Evolutionary conservation across 2,329 filamentous ascomycete genomes (phyloP), one percentile per base, ranked within the genome.

Genomic region (Tolypocladium nubicola): DNA sequence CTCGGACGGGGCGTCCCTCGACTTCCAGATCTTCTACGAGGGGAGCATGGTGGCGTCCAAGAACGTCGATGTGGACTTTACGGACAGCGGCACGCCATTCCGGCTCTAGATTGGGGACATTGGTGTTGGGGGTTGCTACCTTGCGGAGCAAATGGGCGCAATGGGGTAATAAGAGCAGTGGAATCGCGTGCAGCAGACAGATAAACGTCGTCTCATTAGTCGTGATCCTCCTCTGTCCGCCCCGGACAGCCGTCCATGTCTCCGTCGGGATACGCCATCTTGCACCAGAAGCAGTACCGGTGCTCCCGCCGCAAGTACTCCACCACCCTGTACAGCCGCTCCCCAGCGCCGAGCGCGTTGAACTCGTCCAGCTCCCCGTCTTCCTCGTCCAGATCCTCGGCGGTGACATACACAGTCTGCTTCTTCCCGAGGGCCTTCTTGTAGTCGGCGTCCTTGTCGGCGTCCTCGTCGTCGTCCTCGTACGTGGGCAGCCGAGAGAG

Each of bases 211-310:
- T 35, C 2, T 33, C 16, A 54, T 65, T 54, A 75, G 64, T 86
- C 83, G 60, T 87, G 84, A 65, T 97, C 92, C 66, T 96, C 91
- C 72, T 97, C 94, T 0, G 85, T 88, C 40, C 86, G 57, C 1
- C 94, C 94, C 0, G 94, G 93, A 76, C 94, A 99, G 0, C 89
- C 92, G 14, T 94, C 90, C 87, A 97, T 86, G 40, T 76, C 72
- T 40, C 75, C 76, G 66, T 90, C 85, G 0, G 85, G 81, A 69
- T 97, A 99, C 55, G 77, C 77, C 71, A 81, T 88, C 70, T 97
- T 97, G 73, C 94, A 99, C 89, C 92, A 99, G 69, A 97, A 96
- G 74, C 94, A 99, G 69, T 99, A 99, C 50, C 79, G 73, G 66
- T 90, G 83, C 66, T 81, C 81, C 53, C 84, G 76, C 41, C 94